Percentiles rank a stretch among this genome's conserved stretches.
Conservation (phyloP, 169 alveolate genomes). For the Eimeria falciformis region DNA sequence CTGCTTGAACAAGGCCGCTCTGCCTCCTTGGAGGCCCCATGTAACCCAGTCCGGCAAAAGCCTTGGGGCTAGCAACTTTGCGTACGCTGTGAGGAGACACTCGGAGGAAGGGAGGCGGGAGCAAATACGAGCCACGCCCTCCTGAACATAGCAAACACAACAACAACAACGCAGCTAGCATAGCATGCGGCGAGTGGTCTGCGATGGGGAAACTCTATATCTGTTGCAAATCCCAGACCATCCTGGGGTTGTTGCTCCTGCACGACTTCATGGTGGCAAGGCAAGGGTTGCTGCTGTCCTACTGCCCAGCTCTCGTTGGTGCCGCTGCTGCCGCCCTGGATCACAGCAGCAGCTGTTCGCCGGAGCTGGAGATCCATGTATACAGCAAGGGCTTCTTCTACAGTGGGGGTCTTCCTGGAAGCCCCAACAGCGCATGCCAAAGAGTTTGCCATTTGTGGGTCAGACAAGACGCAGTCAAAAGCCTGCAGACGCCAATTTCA, state of each 20-base stretch:
- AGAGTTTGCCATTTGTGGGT: constrained; percentile 40
- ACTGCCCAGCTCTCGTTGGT: constrained; percentile 43
- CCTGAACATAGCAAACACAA: constrained; percentile 16
- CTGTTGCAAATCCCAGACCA: too few relatives aligned
- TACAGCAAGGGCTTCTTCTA: constrained; percentile 62
- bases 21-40: constrained; percentile 50
- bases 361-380: constrained; percentile 61
- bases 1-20: neutral
- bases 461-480: constrained; percentile 42
- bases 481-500: constrained; percentile 4
- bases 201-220: too few relatives aligned
- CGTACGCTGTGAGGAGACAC: constrained; percentile 50
- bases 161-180: neutral
- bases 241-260: neutral
- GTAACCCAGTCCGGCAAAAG: constrained; percentile 59
- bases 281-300: neutral
- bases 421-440: constrained; percentile 36
- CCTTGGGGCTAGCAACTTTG: constrained; percentile 59
- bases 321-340: constrained; percentile 1
- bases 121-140: constrained; percentile 40
- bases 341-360: constrained; percentile 47
- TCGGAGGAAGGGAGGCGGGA: constrained; percentile 54
- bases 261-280: neutral
- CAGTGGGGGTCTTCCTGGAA: constrained; percentile 19
- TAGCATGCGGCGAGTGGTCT: neutral